Evolutionary conservation across 345 rosid genomes (phyloP), one percentile per base, ranked within the genome.

Genomic region (Anacardium occidentale): DNA sequence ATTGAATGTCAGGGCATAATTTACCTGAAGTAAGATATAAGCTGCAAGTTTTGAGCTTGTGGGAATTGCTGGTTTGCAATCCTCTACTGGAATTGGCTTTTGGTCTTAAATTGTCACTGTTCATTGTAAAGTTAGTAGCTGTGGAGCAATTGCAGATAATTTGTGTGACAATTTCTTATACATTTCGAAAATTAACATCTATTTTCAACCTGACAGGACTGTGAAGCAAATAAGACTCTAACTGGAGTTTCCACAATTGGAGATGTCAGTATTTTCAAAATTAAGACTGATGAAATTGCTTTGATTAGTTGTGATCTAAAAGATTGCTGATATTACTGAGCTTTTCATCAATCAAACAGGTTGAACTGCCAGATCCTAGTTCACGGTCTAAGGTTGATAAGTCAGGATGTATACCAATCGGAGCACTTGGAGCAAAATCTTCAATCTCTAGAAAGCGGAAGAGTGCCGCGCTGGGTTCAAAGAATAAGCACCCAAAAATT

Each of bases 351-450:
- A 72, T 79, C 68, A 7, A 72, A 69, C 96, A 92, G 98, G 87
- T 78, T 79, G 97, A 89, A 78, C 68, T 81, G 53, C 85, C 83
- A 64, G 92, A 88, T 82, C 87, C 78, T 34, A 81, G 80, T 83
- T 82, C 90, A 78, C 87, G 86, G 81, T 85, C 90, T 66, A 83
- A 84, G 71, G 89, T 85, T 62, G 91, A 86, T 78, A 89, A 87
- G 83, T 87, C 96, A 3, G 86, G 86, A 15, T 86, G 86, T 73
- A 84, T 79, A 48, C 91, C 94, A 26, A 91, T 88, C 75, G 97
- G 90, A 79, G 85, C 81, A 73, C 73, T 83, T 59, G 94, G 83
- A 78, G 81, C 74, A 58, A 87, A 90, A 79, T 70, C 84, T 64
- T 78, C 80, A 24, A 71, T 79, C 64, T 69, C 82, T 15, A 82